Base-by-base conservation (phyloP, 78 protist species). In the Polysphondylium violaceum region DNA sequence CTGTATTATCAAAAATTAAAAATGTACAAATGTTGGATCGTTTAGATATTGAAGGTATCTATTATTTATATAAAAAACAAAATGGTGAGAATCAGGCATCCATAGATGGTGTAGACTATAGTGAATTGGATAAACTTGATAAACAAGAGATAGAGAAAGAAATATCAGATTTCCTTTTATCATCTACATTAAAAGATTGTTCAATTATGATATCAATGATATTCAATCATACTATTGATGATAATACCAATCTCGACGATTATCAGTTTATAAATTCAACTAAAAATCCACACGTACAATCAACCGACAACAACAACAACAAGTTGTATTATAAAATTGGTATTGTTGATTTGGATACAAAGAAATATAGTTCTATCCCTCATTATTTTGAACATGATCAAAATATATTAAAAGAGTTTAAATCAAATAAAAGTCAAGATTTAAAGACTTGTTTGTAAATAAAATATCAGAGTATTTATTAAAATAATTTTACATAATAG, bases 141-240 rank as follows among this genome's bases (percentile, higher is more conserved):
- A 43, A 38, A 14, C 51, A 59, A 0, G 51, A 83, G 53, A 36
- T 61, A 9, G 36, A 58, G 21, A 63, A 69, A 9, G 21, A 7
- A 23, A 83, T 83, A 25, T 38, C 51, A 17, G 38, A 63, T 55
- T 83, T 55, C 29, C 25, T 83, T 21, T n/a, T 83, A 21, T 74
- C 91, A 41, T 41, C 78, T 33, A 83, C 91, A 9, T 77, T 72
- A 0, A 83, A 83, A n/a, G 91, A 83, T 59, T 83, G 91, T 31
- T 69, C 79, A 25, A 69, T 83, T 21, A 83, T 83, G 91, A 69
- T 83, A 9, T 56, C 91, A 41, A 69, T 83, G n/a, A 74, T 12
- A 7, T 3, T 38, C 1, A 40, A 35, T 56, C 21, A 0, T 5
- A 17, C 40, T 17, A 61, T 19, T 25, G 8, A 72, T 7, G 3